phyloP scores from a whole-genome alignment of 768 basidiomycete species.

The Rhizopogon vinicolor region DNA sequence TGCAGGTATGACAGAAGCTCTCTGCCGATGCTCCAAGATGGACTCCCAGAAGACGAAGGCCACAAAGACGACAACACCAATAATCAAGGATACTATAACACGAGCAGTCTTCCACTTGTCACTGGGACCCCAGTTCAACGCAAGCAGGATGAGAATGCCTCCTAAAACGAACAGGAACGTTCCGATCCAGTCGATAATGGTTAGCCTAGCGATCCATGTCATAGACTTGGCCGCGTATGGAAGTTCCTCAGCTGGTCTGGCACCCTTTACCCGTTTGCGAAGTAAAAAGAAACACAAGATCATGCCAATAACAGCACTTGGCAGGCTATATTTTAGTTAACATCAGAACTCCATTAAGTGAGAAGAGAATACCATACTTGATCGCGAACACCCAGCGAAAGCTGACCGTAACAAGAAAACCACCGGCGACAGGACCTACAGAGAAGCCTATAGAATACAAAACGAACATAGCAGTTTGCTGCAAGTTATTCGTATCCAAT shows the following conservation, averaged over 20 bases:
- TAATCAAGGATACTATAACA: constrained; percentile 42
- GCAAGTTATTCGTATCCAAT: constrained; percentile 38
- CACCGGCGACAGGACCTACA: constrained; percentile 40
- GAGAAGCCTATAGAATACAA: constrained; percentile 40
- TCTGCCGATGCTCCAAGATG: constrained; percentile 26
- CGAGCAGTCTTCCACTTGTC: constrained; percentile 35
- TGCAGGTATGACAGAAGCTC: neutral
- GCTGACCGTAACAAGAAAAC: constrained; percentile 31
- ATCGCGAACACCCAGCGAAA: constrained; percentile 56
- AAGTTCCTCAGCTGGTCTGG: constrained; percentile 10
- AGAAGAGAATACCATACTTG: constrained; percentile 32
- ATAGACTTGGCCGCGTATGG: neutral
- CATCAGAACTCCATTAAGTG: neutral
- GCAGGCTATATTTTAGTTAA: constrained; percentile 30
- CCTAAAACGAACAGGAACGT: constrained; percentile 37
- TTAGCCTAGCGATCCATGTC: constrained; percentile 25
- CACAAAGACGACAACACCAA: constrained; percentile 39
- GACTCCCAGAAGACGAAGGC: constrained; percentile 40
- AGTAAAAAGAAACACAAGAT: constrained; percentile 38
- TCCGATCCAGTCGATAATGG: constrained; percentile 44
- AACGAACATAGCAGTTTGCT: constrained; percentile 36
- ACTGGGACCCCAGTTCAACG: constrained; percentile 46
- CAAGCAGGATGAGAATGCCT: constrained; percentile 44
- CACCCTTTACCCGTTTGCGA: constrained; percentile 24
- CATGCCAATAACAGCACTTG: constrained; percentile 31